Evolutionary conservation across 768 basidiomycete species (phyloP), one percentile per base, ranked within the genome.

Genomic region (Suillus sp.): DNA sequence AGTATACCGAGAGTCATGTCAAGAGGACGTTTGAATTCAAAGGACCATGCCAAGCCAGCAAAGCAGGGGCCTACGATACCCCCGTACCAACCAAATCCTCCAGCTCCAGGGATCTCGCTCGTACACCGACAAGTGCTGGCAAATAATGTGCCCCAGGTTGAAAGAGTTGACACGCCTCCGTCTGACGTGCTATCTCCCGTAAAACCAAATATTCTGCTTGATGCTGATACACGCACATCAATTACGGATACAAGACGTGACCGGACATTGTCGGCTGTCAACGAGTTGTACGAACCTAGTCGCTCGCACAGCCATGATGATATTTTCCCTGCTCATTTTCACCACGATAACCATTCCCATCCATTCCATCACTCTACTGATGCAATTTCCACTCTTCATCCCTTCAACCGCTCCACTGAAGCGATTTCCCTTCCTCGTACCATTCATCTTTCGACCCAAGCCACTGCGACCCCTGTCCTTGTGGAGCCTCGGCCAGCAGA

Each of bases 401-500:
- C 38, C 16, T 60, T 60, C n/a, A 40, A 40, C 25, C 55, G 18
- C 25, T 56, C 55, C 55, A 4, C 16, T 6, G 55, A 56, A 38
- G 55, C 55, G 25, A 38, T 38, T 38, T 56, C 55, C 55, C 18
- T 56, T 20, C 55, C 55, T 38, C 61, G 32, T 32, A 38, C 57
- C 22, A 38, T 60, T 40, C 61, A 59, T 60, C 64, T 50, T 54
- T 65, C 45, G 38, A 34, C 55, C n/a, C 40, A 69, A 30, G 69
- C 67, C 42, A 69, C 74, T 30, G 67, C 67, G 11, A 78, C 76
- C n/a, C 81, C 81, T 0, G 64, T 80, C 35, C 72, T 78, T 43
- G 77, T 78, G 6, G 77, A 81, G 45, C 81, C 80, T 4, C 75
- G 73, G 20, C 79, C 74, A 14, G 80, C 77, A 4, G 72, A 81